Percentiles rank a stretch among this genome's conserved stretches.
Evolutionary conservation across 1,284 basidiomycete genomes (phyloP).

Genomic region (Spongiforma sp.): DNA sequence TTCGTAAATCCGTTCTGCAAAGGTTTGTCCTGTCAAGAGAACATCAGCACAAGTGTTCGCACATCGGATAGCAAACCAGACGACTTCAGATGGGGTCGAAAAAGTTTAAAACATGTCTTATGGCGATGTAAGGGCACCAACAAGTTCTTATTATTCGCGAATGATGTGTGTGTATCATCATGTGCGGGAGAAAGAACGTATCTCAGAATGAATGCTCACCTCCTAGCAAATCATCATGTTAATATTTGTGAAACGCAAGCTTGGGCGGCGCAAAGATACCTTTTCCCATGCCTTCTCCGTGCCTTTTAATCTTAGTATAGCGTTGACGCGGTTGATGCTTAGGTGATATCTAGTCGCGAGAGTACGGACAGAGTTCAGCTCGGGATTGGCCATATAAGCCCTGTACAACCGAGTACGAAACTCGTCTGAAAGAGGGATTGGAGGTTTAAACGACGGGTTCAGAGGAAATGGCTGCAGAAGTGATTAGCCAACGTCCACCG

Average conservation of each 20-base stretch:
- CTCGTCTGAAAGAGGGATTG: conserved; percentile 70
- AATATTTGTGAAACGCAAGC: conserved; percentile 12
- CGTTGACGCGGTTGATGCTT: conserved; percentile 78
- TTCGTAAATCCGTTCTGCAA: conserved; percentile 70
- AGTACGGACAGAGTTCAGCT: conserved; percentile 59
- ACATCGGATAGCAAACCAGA: conserved; percentile 4
- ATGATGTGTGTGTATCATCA: conserved; percentile 65
- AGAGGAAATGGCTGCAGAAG: conserved; percentile 74
- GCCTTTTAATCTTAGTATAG: conserved; percentile 80
- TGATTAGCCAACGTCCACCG: conserved; percentile 11
- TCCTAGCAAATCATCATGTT: conserved; percentile 42
- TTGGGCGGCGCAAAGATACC: conserved; percentile 45
- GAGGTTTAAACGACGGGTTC: conserved; percentile 81
- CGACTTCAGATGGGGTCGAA: conserved; percentile 72
- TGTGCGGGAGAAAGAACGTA: conserved; percentile 11
- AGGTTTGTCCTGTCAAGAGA: conserved; percentile 49
- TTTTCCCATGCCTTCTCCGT: conserved; percentile 72
- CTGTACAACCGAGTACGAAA: conserved; percentile 60
- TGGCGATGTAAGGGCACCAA: conserved; percentile 64
- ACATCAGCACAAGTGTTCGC: conserved; percentile 21
- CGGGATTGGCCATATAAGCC: conserved; percentile 61
- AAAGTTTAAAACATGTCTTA: conserved; percentile 56
- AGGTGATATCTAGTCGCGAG: conserved; percentile 66
- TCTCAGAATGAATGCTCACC: conserved; percentile 42
- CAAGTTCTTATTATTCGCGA: conserved; percentile 65